Base-by-base conservation (phyloP, 1,139 yeast genomes). In the Hemisphaericaspora subhashii region DNA sequence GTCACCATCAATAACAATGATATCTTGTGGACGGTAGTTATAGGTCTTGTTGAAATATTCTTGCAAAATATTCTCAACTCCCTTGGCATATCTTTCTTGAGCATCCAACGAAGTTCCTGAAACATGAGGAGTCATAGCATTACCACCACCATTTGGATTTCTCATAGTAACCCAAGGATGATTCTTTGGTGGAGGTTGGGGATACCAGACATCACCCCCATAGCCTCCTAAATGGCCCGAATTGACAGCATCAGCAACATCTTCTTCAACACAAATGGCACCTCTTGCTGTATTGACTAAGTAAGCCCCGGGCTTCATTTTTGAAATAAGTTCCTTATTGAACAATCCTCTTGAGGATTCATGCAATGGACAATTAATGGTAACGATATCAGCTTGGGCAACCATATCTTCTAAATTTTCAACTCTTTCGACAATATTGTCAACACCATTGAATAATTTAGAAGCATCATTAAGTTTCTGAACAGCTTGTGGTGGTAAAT, bases 271-370 rank as follows among this genome's bases (percentile, higher is more conserved):
- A 60, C 85, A 76, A 48, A 85, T 83, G 38, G 90, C 92, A 46
- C 94, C 94, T 59, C 95, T 77, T 13, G 95, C 94, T 38, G 94
- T 86, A 70, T 86, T 85, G 43, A 86, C 87, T 47, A 85, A 69
- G 72, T 84, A 79, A 12, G 94, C 77, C 36, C 90, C 90, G 54
- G 76, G 77, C 65, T 84, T 85, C 83, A 85, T 83, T 58, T 83
- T 78, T 49, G 86, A 72, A 45, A 85, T 68, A 49, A 82, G 64
- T 15, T 81, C 73, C 64, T 81, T 81, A 74, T 85, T 75, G 64
- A 85, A 74, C 44, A 85, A 66, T 24, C 89, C 89, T 52, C 61
- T 63, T 28, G 90, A 76, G 31, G 77, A 74, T 45, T 83, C 86
- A 57, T 86, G 89, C 50, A 86, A 76, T 39, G 95, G 94, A 53